Base-by-base conservation (phyloP, 352 stramenopile genomes). In the Phytophthora pseudosyringae region DNA sequence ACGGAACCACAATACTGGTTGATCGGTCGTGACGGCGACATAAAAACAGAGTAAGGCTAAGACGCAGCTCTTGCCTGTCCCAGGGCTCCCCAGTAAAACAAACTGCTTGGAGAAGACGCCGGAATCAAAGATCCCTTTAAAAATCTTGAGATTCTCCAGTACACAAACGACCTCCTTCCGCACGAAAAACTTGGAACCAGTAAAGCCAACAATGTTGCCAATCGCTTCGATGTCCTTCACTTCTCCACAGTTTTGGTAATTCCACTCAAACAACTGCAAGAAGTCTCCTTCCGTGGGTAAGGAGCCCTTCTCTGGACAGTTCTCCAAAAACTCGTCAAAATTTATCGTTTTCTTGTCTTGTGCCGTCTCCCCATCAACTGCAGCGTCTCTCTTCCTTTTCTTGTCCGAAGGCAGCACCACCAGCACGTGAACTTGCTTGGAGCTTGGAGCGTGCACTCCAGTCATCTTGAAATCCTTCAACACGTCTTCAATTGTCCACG, bases 41-140 rank as follows among this genome's bases (percentile, higher is more conserved):
- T 47, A 59, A 29, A 65, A 65, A 16, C 47, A 65, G 6, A 67
- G 12, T 16, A 61, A 50, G 4, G 50, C 49, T 26, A 67, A 50
- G 9, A 67, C 29, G 49, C 59, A 67, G 25, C 59, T 67, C 33
- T 67, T 67, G 31, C 49, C 49, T 10, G 33, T 60, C 11, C 59
- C 59, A 44, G 49, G 59, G 18, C 40, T 55, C 10, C 59, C 49
- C 21, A 60, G 4, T 8, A 59, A 21, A 28, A 59, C 9, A 18
- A 60, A 67, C 59, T 67, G 49, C 26, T 49, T 60, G 15, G 40
- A 9, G 16, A 44, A 5, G 18, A 28, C 26, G n/a, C 39, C 39
- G 2, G 3, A 26, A 18, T 45, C 39, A 45, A 45, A 40, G 32
- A 21, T 16, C 21, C 18, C 26, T 29, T 45, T 45, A 16, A 45